Conservation (phyloP, 192 early-diverging fungal species). For the Mortierella claussenii region DNA sequence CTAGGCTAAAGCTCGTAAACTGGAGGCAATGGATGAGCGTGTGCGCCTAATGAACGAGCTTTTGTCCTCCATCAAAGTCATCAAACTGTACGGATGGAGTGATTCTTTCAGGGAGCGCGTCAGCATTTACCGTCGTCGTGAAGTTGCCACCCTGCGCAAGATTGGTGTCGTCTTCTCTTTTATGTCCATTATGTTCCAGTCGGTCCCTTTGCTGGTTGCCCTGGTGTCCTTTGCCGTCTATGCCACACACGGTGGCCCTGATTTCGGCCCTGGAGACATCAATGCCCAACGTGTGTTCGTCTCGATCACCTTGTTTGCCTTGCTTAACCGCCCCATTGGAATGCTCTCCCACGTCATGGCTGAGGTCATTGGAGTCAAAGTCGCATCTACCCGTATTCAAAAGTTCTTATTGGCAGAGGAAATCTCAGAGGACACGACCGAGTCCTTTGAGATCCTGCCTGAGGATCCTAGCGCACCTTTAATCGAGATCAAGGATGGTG, state of each 20-base stretch:
- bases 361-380: slow-evolving; percentile 23
- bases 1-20: slow-evolving; percentile 26
- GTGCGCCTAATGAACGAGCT: slow-evolving; percentile 54
- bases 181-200: slow-evolving; percentile 47
- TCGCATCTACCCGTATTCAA: slow-evolving; percentile 38
- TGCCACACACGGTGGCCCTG: slow-evolving; percentile 27
- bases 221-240: slow-evolving; percentile 38
- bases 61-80: slow-evolving; percentile 52
- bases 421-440: slow-evolving; percentile 17
- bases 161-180: slow-evolving; percentile 49
- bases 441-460: slow-evolving; percentile 10
- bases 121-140: slow-evolving; percentile 27
- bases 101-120: slow-evolving; percentile 42
- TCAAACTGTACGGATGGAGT: slow-evolving; percentile 57
- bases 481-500: slow-evolving; percentile 30
- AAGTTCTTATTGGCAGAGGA: slow-evolving; percentile 40
- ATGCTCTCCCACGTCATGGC: slow-evolving; percentile 38
- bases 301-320: slow-evolving; percentile 23
- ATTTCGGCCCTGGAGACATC: slow-evolving; percentile 28
- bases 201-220: slow-evolving; percentile 26
- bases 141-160: slow-evolving; percentile 42
- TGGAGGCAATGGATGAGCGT: slow-evolving; percentile 54
- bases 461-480: slow-evolving; percentile 27
- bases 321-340: slow-evolving; percentile 39
- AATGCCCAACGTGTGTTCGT: slow-evolving; percentile 34